phyloP scores from a whole-genome alignment of 1,284 basidiomycete genomes.

The Prillingera fragicola region DNA sequence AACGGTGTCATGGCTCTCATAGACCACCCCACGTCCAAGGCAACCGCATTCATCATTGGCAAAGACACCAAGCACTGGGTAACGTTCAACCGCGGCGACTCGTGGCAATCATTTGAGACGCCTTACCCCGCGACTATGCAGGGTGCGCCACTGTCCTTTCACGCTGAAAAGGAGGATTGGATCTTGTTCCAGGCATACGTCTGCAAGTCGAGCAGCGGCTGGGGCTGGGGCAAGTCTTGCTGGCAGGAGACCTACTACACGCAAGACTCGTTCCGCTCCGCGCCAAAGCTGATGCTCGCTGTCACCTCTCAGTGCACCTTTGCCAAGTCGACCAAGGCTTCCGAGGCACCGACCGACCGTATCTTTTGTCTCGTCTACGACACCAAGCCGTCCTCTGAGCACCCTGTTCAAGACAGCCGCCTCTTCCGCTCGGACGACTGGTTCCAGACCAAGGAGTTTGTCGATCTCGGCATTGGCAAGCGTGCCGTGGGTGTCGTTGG shows the following conservation, averaged over 20 bases:
- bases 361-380: slow-evolving; percentile 77
- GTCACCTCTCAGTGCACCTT: slow-evolving; percentile 76
- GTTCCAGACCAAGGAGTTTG: slow-evolving; percentile 60
- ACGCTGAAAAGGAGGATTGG: slow-evolving; percentile 67
- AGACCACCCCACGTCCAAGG: slow-evolving; percentile 78
- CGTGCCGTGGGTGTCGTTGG: slow-evolving; percentile 78
- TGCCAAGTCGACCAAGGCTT: slow-evolving; percentile 74
- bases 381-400: slow-evolving; percentile 48
- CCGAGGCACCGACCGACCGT: slow-evolving; percentile 63
- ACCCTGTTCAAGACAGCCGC: slow-evolving; percentile 59
- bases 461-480: slow-evolving; percentile 75
- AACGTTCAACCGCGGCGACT: slow-evolving; percentile 74
- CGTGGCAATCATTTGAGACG: slow-evolving; percentile 74
- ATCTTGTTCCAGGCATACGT: slow-evolving; percentile 77
- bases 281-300: slow-evolving; percentile 57
- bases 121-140: slow-evolving; percentile 59
- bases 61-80: slow-evolving; percentile 68
- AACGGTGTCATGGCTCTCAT: slow-evolving; percentile 68
- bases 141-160: slow-evolving; percentile 69
- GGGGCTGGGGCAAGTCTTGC: slow-evolving; percentile 56
- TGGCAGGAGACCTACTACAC: slow-evolving; percentile 87
- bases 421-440: slow-evolving; percentile 79
- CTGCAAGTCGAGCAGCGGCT: slow-evolving; percentile 60
- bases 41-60: slow-evolving; percentile 78
- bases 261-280: slow-evolving; percentile 65